Base-by-base conservation (phyloP, 2,329 filamentous ascomycete species). In the Penicillium crustosum region DNA sequence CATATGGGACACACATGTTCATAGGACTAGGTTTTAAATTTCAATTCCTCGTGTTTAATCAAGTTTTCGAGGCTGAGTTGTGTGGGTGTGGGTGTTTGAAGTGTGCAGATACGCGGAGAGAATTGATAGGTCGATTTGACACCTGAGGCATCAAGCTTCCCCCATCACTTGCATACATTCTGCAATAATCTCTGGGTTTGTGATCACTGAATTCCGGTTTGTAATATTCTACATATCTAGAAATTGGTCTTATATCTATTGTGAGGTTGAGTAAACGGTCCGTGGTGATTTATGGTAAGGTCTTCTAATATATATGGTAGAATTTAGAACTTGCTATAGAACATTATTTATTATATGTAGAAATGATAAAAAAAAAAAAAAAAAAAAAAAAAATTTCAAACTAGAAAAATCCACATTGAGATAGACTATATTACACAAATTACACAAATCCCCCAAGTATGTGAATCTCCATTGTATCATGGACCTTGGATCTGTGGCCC, bases 1-100 rank as follows among this genome's bases (percentile, higher is more conserved):
- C 68, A 75, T 74, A 45, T 45, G 59, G 41, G 44, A 44, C 29
- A 47, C 53, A 58, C 60, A 61, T 66, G 47, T 51, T 56, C 55
- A 56, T 43, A 33, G 12, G 1, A 49, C 4, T 25, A 35, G 36
- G 31, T 29, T 42, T 23, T 3, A 48, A 41, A 43, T 15, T 43
- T 53, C 21, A 25, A 44, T 10, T 35, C 23, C 19, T 33, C 13
- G 23, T 38, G 21, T 44, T 41, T 33, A 51, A 47, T 36, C n/a
- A 53, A 49, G 44, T 44, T 48, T 53, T 36, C 49, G 42, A 57
- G 49, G 54, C 44, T 55, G 44, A 4, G 52, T 33, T 57, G 50
- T 41, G 19, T 53, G 47, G 31, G 31, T 41, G 48, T 27, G 31
- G 39, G 27, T 27, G 50, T 35, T 47, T 25, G 31, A 50, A 41